Evolutionary conservation across 2,329 filamentous ascomycete genomes (phyloP).

Genomic region (Colletotrichum theobromicola): DNA sequence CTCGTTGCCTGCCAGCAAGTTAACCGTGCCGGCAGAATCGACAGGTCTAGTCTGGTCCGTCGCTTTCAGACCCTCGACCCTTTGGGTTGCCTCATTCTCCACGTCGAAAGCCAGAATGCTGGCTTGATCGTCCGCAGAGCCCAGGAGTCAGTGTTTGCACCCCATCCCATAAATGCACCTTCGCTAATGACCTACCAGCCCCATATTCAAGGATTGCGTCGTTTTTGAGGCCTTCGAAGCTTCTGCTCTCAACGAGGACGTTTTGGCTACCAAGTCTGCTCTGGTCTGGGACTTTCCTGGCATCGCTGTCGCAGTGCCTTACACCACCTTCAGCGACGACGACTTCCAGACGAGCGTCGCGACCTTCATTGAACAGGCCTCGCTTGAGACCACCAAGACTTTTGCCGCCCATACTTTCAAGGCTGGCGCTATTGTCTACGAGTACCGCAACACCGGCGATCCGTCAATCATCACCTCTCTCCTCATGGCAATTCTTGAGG

Average conservation of each 20-base stretch:
- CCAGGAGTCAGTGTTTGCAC: constrained; percentile 27
- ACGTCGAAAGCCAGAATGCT: constrained; percentile 32
- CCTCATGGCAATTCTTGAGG: constrained; percentile 65
- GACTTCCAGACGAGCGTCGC: constrained; percentile 41
- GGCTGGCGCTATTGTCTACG: constrained; percentile 49
- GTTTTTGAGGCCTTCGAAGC: constrained; percentile 66
- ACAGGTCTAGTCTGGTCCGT: neutral
- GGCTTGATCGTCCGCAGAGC: constrained; percentile 32
- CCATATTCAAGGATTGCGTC: constrained; percentile 27
- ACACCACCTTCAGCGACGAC: constrained; percentile 25
- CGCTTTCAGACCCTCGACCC: neutral
- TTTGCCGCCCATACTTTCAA: constrained; percentile 61
- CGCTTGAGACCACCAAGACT: constrained; percentile 53
- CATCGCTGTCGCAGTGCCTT: constrained; percentile 51
- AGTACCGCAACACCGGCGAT: constrained; percentile 61
- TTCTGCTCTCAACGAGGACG: constrained; percentile 55
- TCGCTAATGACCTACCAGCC: constrained; percentile 15
- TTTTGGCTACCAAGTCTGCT: constrained; percentile 55
- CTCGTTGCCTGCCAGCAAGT: neutral
- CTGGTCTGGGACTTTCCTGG: constrained; percentile 67
- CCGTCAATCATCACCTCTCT: constrained; percentile 65
- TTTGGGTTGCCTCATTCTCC: neutral
- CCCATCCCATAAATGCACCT: neutral
- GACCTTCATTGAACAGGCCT: constrained; percentile 61
- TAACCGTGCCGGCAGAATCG: neutral